Evolutionary conservation across 2,329 filamentous ascomycete genomes (phyloP).

Genomic region (Macrophomina phaseolina): DNA sequence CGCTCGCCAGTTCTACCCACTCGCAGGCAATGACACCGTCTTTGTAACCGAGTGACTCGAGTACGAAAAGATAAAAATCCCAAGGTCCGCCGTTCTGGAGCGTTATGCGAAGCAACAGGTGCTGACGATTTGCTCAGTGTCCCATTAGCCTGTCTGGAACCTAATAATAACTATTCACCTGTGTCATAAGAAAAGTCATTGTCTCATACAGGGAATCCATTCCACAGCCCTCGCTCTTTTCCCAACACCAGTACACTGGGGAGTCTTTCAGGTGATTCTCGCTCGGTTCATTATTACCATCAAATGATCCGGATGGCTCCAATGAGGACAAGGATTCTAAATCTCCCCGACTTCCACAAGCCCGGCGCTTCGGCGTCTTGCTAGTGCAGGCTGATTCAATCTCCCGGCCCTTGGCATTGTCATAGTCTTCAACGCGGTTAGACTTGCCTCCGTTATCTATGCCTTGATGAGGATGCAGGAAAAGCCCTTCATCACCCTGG

Average conservation of each 20-base stretch:
- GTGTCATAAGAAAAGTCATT: neutral
- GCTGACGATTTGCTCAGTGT: too few species aligned
- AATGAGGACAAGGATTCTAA: neutral
- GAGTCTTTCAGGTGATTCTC: neutral
- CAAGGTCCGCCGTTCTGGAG: too few species aligned
- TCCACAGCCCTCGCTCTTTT: neutral
- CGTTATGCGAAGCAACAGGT: too few species aligned
- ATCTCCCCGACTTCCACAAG: neutral
- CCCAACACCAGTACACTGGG: too few species aligned
- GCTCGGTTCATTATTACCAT: neutral
- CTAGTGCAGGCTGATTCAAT: constrained; percentile 17
- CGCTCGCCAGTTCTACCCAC: too few species aligned
- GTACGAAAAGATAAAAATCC: too few species aligned
- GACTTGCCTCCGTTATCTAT: neutral
- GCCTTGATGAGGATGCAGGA: neutral
- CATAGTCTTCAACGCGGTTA: constrained; percentile 10
- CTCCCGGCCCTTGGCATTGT: constrained; percentile 1
- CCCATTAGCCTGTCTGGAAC: too few species aligned
- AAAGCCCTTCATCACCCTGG: neutral
- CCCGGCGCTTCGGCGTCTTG: constrained; percentile 2
- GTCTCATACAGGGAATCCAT: neutral
- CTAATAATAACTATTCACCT: too few species aligned
- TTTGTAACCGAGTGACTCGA: too few species aligned
- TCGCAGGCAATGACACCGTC: too few species aligned
- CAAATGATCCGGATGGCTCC: neutral